phyloP scores from a whole-genome alignment of 768 basidiomycete species.

The Boletus vermiculosoides region DNA sequence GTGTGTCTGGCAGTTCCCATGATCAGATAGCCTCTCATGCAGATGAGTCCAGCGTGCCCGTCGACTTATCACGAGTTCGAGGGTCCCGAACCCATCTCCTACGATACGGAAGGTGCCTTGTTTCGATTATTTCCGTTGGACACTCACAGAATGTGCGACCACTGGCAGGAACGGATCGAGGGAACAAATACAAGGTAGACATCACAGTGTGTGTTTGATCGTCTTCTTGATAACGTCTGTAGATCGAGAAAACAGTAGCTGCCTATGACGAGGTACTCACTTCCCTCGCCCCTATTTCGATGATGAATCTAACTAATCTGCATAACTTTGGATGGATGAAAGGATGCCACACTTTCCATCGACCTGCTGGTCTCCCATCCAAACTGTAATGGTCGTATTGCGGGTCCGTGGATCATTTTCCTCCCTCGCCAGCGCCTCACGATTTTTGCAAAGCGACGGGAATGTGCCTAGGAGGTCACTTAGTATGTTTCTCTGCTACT shows the following conservation, averaged over 20 bases:
- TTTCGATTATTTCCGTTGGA: neutral
- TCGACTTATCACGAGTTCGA: conserved; percentile 92
- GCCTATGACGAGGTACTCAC: conserved; percentile 80
- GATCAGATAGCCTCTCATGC: neutral
- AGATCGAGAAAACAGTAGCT: conserved; percentile 86
- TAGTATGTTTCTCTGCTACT: conserved; percentile 46
- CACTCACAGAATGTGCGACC: neutral
- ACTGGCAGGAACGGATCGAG: conserved; percentile 73
- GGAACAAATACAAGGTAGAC: conserved; percentile 86
- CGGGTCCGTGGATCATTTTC: conserved; percentile 45
- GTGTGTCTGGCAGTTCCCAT: conserved; percentile 39
- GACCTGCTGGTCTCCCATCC: conserved; percentile 69
- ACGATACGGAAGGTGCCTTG: conserved; percentile 74
- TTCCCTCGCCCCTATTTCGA: neutral
- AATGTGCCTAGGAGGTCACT: conserved; percentile 88
- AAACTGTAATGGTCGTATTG: conserved; percentile 92
- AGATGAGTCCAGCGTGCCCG: conserved; percentile 58
- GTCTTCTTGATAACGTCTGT: conserved; percentile 5
- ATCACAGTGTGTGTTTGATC: neutral
- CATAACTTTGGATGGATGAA: neutral
- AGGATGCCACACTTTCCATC: conserved; percentile 79
- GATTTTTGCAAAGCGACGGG: conserved; percentile 59
- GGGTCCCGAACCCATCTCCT: conserved; percentile 83
- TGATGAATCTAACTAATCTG: neutral
- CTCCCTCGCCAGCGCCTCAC: conserved; percentile 1